Conservation (phyloP, 1,284 basidiomycete genomes). For the Farysia itapuensis region DNA sequence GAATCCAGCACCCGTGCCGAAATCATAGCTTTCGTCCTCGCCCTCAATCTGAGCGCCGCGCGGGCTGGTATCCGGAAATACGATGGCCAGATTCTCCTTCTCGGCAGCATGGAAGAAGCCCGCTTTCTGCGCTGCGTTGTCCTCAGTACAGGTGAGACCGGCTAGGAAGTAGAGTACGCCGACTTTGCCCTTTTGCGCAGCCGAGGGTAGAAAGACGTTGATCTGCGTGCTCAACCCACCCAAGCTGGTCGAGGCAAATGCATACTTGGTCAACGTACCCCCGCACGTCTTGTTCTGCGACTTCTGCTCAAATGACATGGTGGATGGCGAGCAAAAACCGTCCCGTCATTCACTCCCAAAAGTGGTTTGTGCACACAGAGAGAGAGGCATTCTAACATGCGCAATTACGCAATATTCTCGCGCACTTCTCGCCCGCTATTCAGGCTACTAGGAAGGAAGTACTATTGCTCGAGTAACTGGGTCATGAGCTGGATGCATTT, state of each 20-base stretch:
- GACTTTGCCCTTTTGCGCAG: slow-evolving; percentile 66
- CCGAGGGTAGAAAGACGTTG: slow-evolving; percentile 84
- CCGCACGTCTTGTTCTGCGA: slow-evolving; percentile 32
- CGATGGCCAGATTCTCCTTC: slow-evolving; percentile 72
- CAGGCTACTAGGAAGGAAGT: not conserved
- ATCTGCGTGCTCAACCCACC: slow-evolving; percentile 79
- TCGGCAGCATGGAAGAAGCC: slow-evolving; percentile 49
- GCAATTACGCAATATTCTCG: too few species aligned
- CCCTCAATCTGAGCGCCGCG: slow-evolving; percentile 85
- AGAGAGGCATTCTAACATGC: too few species aligned
- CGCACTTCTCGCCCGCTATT: too few species aligned
- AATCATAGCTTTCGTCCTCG: slow-evolving; percentile 76
- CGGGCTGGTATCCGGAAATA: slow-evolving; percentile 95
- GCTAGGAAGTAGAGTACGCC: slow-evolving; percentile 85
- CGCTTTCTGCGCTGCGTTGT: slow-evolving; percentile 69
- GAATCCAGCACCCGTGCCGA: slow-evolving; percentile 59
- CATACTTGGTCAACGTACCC: slow-evolving; percentile 52
- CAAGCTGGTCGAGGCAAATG: slow-evolving; percentile 67
- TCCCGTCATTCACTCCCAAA: too few species aligned
- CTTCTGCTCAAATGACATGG: slow-evolving; percentile 29
- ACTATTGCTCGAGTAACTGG: slow-evolving; percentile 32
- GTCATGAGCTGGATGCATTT: slow-evolving; percentile 46
- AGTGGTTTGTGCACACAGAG: too few species aligned
- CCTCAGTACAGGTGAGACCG: slow-evolving; percentile 92
- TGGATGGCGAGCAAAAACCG: too few species aligned